Percentiles rank a stretch among this genome's conserved stretches.
These are phyloP conservation scores for Pichia sp. DNA, from an alignment of 1,139 yeast species.

Conservation along the genomic window DNA sequence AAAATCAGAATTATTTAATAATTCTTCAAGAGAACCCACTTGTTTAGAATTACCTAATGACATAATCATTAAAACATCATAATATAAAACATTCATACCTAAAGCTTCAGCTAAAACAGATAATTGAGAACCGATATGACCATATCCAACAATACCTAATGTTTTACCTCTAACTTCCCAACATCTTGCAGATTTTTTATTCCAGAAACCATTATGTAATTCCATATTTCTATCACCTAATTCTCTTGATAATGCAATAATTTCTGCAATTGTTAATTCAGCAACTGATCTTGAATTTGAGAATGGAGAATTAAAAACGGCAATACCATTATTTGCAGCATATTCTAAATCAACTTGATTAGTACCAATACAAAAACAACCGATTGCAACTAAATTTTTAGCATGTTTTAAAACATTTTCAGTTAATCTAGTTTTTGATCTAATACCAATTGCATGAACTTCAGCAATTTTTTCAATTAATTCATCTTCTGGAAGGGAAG, in stretches of 20 bases:
- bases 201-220: constrained; percentile 96
- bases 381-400: constrained; percentile 80
- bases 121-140: constrained; percentile 96
- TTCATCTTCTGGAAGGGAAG: constrained; percentile 87
- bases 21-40: constrained; percentile 76
- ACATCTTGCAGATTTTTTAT: constrained; percentile 89
- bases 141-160: constrained; percentile 93
- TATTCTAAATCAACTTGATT: constrained; percentile 91
- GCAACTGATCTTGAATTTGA: constrained; percentile 98
- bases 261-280: constrained; percentile 92
- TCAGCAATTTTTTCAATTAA: constrained; percentile 88
- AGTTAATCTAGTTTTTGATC: constrained; percentile 91
- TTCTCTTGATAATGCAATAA: constrained; percentile 91
- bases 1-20: constrained; percentile 76
- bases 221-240: constrained; percentile 95
- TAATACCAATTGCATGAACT: constrained; percentile 95
- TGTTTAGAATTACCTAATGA: constrained; percentile 95
- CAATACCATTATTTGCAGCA: constrained; percentile 91
- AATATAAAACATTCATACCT: constrained; percentile 96
- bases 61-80: constrained; percentile 91
- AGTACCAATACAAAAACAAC: constrained; percentile 99
- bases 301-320: constrained; percentile 98
- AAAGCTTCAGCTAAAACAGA: constrained; percentile 95
- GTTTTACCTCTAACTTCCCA: constrained; percentile 99
- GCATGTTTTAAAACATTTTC: constrained; percentile 77